phyloP scores from a whole-genome alignment of 768 basidiomycete genomes.

The Russula sp. region DNA sequence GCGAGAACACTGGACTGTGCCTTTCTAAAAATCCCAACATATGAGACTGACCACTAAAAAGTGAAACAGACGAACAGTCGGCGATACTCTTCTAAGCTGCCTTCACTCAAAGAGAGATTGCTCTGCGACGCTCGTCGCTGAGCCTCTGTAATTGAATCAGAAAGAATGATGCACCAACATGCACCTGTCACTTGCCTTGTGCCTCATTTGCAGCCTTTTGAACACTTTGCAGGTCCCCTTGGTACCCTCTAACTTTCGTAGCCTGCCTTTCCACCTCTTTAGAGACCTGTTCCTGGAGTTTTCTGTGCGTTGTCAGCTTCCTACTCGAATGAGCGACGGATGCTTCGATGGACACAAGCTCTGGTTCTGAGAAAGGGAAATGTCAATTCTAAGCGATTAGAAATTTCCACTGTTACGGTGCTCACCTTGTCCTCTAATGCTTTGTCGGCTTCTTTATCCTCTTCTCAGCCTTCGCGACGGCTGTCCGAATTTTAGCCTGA shows the following conservation, averaged over 20 bases:
- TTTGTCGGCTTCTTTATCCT: conserved; percentile 90
- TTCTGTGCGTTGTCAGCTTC: conserved; percentile 68
- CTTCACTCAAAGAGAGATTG: conserved; percentile 76
- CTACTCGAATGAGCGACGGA: conserved; percentile 84
- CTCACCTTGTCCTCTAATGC: conserved; percentile 75
- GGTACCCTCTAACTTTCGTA: conserved; percentile 52
- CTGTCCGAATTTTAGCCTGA: conserved; percentile 72
- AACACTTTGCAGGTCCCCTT: conserved; percentile 65
- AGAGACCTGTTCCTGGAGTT: conserved; percentile 58
- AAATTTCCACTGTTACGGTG: conserved; percentile 35
- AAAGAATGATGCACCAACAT: neutral
- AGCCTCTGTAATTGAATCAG: conserved; percentile 50
- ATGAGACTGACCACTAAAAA: conserved; percentile 19
- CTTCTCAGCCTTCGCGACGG: conserved; percentile 81
- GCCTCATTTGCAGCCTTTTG: conserved; percentile 71
- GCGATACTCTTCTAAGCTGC: conserved; percentile 85
- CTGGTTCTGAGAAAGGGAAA: conserved; percentile 60
- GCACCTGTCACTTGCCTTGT: conserved; percentile 52
- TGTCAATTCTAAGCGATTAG: neutral
- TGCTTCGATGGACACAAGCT: conserved; percentile 77
- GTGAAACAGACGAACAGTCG: conserved; percentile 49
- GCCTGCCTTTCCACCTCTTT: conserved; percentile 55
- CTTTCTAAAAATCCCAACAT: conserved; percentile 51
- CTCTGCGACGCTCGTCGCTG: conserved; percentile 68
- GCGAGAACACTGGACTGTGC: conserved; percentile 74